Base-by-base conservation (phyloP, 1,139 yeast species). In the Pichia cactophila region DNA sequence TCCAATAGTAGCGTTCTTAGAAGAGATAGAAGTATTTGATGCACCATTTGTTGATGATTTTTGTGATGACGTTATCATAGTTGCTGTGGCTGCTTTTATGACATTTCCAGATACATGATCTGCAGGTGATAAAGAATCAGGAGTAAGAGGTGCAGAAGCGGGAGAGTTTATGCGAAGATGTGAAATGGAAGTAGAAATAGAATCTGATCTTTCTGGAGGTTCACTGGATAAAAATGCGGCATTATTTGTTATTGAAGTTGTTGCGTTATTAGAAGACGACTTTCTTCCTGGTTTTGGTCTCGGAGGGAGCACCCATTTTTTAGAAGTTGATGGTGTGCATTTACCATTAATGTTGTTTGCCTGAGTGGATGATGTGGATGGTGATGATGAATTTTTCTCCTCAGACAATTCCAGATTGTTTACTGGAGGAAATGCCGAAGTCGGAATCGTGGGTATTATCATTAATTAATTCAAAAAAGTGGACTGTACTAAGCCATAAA, bases 231-330 rank as follows among this genome's bases (percentile, higher is more conserved):
- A 3, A 20, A 6, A 10, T 8, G 23, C 23, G 16, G 39, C 23
- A 36, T 33, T n/a, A 28, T 28, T 31, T 12, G 16, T 31, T 31
- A 14, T 12, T 10, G 35, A 31, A 12, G 14, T 31, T 31, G n/a
- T 5, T 16, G 17, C 23, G 28, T 23, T 9, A 10, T 10, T 8
- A n/a, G 26, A 9, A 28, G 28, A 12, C 1, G 61, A 61, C 45
- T 60, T 60, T 29, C 63, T 50, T 7, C 64, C 63, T 1, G 64
- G 67, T 51, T 63, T 65, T 41, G 68, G 67, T 48, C 68, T 58
- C 35, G 68, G 63, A 2, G 64, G 64, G 7, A 61, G 49, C 2
- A 59, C 58, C 64, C 64, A 61, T 43, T 58, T 61, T 45, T 58
- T 60, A 31, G 56, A 50, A 1, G 64, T 56, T 50, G 58, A 55